phyloP scores from a whole-genome alignment of 108 stramenopile species.

The Nannochloropsis granulata region DNA sequence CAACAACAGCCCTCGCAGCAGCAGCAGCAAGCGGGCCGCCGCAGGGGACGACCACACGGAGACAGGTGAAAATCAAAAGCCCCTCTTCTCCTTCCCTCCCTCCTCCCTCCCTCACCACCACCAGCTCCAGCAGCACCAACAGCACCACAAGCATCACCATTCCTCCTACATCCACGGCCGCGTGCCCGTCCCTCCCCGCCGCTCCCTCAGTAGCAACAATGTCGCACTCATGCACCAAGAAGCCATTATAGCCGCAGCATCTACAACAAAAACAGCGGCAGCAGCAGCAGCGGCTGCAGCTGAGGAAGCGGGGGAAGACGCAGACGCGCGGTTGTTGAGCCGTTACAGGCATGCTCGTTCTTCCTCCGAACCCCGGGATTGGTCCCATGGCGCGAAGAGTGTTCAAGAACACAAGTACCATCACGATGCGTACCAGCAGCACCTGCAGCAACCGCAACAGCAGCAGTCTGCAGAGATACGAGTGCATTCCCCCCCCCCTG shows the following conservation, averaged over 20 bases:
- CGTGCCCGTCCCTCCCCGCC: neutral
- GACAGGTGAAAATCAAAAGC: neutral
- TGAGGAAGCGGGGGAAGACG: neutral
- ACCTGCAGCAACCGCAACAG: neutral
- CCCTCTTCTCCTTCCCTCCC: neutral
- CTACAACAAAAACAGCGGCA: neutral
- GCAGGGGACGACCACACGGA: neutral
- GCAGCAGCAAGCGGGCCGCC: neutral
- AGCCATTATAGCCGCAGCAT: neutral
- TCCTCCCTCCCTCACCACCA: neutral
- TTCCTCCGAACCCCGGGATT: neutral
- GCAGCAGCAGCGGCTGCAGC: neutral
- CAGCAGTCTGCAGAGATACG: neutral
- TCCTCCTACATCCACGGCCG: neutral
- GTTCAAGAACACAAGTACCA: neutral
- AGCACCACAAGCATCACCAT: neutral
- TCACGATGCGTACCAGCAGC: neutral
- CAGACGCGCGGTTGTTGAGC: neutral
- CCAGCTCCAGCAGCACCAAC: neutral
- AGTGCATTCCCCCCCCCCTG: neutral
- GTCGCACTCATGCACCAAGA: neutral
- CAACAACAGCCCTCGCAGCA: neutral
- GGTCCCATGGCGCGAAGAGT: neutral
- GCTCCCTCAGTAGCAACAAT: neutral
- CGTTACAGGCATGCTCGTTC: neutral